phyloP scores from a whole-genome alignment of 2,329 filamentous ascomycete species.

The Pseudocercospora eumusae region DNA sequence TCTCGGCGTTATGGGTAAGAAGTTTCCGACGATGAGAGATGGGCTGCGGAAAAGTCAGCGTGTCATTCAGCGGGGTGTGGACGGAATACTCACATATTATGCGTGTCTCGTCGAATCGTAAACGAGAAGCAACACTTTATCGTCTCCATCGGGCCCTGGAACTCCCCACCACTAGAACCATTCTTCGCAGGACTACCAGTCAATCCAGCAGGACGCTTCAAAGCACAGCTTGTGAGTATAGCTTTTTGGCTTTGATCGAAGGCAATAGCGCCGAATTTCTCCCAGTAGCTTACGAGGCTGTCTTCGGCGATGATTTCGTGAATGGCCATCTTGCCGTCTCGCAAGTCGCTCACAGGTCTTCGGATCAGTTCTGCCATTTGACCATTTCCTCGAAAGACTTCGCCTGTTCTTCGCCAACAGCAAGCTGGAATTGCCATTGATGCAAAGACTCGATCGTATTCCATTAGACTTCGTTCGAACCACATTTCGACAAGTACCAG shows the following conservation, averaged over 20 bases:
- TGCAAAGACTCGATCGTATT: constrained; percentile 96
- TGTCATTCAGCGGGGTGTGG: constrained; percentile 2
- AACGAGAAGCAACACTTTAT: constrained; percentile 97
- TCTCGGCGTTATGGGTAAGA: constrained; percentile 69
- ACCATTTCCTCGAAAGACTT: constrained; percentile 96
- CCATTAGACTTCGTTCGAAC: constrained; percentile 95
- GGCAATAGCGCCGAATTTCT: constrained; percentile 96
- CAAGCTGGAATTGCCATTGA: constrained; percentile 98
- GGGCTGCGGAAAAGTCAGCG: constrained; percentile 62
- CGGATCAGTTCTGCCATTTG: constrained; percentile 98
- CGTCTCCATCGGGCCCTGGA: constrained; percentile 58
- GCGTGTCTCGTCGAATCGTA: constrained; percentile 88
- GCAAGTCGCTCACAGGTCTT: constrained; percentile 83
- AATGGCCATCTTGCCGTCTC: constrained; percentile 91
- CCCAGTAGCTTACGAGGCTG: constrained; percentile 95
- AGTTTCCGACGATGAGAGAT: constrained; percentile 93
- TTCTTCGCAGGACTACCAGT: constrained; percentile 46
- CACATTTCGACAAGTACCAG: constrained; percentile 97
- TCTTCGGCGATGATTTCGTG: constrained; percentile 96
- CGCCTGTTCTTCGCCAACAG: constrained; percentile 93
- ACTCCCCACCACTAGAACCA: constrained; percentile 33
- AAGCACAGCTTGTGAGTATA: constrained; percentile 85
- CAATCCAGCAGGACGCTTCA: constrained; percentile 71
- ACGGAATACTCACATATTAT: constrained; percentile 77
- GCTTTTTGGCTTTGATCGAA: constrained; percentile 94